Conservation (phyloP, 768 basidiomycete species). For the Austroboletus festivus region DNA sequence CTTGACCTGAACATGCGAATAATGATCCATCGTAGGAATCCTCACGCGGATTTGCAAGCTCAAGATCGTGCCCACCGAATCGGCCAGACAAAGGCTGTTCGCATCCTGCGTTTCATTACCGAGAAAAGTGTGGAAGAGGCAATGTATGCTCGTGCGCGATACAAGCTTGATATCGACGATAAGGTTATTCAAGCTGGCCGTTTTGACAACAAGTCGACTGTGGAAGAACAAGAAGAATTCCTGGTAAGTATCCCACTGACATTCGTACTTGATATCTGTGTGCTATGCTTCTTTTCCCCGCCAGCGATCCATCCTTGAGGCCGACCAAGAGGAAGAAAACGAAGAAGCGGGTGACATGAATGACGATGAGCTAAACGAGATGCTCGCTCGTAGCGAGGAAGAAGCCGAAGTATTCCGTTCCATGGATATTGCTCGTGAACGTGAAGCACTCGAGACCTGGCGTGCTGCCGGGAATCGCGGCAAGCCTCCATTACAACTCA, state of each 20-base stretch:
- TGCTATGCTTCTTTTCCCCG: conserved; percentile 6
- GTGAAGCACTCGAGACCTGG: conserved; percentile 64
- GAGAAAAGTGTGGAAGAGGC: conserved; percentile 98
- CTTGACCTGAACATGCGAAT: neutral
- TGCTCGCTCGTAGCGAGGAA: conserved; percentile 81
- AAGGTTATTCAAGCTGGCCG: conserved; percentile 99
- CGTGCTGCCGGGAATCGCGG: conserved; percentile 70
- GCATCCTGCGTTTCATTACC: conserved; percentile 95
- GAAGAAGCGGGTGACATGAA: conserved; percentile 92
- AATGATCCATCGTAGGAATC: conserved; percentile 62
- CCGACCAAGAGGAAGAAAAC: conserved; percentile 86
- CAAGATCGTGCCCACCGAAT: conserved; percentile 99
- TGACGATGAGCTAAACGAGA: conserved; percentile 90
- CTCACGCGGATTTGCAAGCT: conserved; percentile 97
- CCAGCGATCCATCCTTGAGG: conserved; percentile 86
- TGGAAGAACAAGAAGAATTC: conserved; percentile 96
- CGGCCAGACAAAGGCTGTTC: conserved; percentile 96
- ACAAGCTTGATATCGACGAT: conserved; percentile 97
- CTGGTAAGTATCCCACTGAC: conserved; percentile 49
- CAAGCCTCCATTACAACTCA: conserved; percentile 71
- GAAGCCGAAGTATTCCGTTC: conserved; percentile 74
- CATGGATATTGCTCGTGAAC: conserved; percentile 80
- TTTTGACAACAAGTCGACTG: conserved; percentile 97
- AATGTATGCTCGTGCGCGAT: conserved; percentile 91
- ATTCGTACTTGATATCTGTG: neutral